These are phyloP conservation scores for Pichia sp. DNA, from an alignment of 1,139 yeast genomes.

Conservation along the genomic window DNA sequence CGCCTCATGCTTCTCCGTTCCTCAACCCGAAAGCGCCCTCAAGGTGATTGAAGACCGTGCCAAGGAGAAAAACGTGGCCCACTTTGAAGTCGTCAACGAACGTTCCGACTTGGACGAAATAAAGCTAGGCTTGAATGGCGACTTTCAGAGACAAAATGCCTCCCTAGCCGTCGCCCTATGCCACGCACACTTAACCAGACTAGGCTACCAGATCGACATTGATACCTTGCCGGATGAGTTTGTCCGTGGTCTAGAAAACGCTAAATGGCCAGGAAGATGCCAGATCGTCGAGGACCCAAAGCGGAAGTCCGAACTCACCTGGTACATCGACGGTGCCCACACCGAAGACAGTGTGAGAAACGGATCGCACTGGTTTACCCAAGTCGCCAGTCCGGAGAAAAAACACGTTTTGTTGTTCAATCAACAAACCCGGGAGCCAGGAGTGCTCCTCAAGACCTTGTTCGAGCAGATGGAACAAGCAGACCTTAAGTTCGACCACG, in stretches of 20 bases:
- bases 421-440: constrained; percentile 90
- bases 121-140: constrained; percentile 78
- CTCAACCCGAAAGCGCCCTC: constrained; percentile 49
- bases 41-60: constrained; percentile 60
- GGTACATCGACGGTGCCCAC: constrained; percentile 96
- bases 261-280: constrained; percentile 94
- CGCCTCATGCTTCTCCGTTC: constrained; percentile 63
- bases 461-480: constrained; percentile 37
- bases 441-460: constrained; percentile 53
- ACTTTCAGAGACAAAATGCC: constrained; percentile 81
- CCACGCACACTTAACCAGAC: constrained; percentile 50
- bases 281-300: constrained; percentile 52
- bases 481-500: constrained; percentile 57
- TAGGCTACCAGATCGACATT: constrained; percentile 36
- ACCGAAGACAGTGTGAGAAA: constrained; percentile 81
- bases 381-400: constrained; percentile 28
- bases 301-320: constrained; percentile 47
- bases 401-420: constrained; percentile 66
- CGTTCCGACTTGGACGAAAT: constrained; percentile 38
- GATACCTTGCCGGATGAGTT: constrained; percentile 54
- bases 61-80: constrained; percentile 49
- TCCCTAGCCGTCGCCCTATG: constrained; percentile 81
- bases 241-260: constrained; percentile 57
- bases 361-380: constrained; percentile 74
- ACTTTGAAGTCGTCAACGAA: constrained; percentile 48